phyloP scores from a whole-genome alignment of 352 stramenopile genomes.

The Pythium apleroticum region DNA sequence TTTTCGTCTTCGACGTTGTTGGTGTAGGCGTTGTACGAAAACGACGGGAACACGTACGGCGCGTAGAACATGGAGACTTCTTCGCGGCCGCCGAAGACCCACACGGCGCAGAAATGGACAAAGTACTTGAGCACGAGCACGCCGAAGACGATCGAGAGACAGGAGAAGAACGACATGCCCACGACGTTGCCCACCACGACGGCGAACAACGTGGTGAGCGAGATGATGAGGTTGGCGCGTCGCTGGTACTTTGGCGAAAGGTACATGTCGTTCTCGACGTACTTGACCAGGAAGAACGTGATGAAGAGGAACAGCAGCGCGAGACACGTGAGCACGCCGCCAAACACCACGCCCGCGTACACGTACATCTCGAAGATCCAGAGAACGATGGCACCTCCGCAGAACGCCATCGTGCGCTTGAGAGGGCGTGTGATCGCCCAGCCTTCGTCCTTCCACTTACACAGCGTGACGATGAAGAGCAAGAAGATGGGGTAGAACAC shows the following conservation, averaged over 20 bases:
- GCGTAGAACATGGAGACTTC: constrained; percentile 80
- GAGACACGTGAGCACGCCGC: constrained; percentile 58
- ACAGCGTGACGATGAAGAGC: constrained; percentile 65
- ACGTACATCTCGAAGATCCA: constrained; percentile 84
- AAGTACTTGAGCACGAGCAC: constrained; percentile 78
- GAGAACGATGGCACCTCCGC: constrained; percentile 38
- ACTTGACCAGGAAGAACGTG: constrained; percentile 79
- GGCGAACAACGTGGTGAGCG: constrained; percentile 32
- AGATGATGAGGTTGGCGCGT: constrained; percentile 46
- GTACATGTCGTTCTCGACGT: constrained; percentile 83
- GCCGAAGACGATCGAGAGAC: constrained; percentile 81
- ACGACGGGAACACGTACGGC: constrained; percentile 89
- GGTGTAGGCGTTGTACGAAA: constrained; percentile 88
- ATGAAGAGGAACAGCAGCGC: constrained; percentile 66
- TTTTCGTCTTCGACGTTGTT: constrained; percentile 92
- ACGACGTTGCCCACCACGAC: constrained; percentile 46
- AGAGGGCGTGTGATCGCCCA: constrained; percentile 60
- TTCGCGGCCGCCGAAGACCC: constrained; percentile 53
- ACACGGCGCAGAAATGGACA: constrained; percentile 58
- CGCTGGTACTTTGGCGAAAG: constrained; percentile 62
- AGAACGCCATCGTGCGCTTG: constrained; percentile 38
- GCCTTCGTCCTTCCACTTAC: constrained; percentile 76
- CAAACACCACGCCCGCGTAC: constrained; percentile 54
- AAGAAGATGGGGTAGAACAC: constrained; percentile 84
- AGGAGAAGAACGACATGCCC: constrained; percentile 80